phyloP scores from a whole-genome alignment of 495 filamentous ascomycete genomes.

The Neurospora tetrasperma region DNA sequence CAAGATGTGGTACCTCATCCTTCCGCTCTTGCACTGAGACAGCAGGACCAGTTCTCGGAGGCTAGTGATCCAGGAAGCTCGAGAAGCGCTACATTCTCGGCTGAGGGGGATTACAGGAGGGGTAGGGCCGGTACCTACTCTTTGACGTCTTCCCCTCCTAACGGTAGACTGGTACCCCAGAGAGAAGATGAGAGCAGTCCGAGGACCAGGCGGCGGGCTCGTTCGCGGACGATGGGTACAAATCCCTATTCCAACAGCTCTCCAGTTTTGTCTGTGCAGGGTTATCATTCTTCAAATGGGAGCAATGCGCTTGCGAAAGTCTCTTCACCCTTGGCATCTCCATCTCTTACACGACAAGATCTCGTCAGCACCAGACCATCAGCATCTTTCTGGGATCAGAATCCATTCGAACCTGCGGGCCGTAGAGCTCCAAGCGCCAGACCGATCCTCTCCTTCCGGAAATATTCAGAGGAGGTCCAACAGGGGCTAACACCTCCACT shows the following conservation, averaged over 20 bases:
- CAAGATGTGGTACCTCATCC: neutral
- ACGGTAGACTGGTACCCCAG: slow-evolving; percentile 15
- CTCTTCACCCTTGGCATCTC: slow-evolving; percentile 9
- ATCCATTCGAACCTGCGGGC: slow-evolving; percentile 16
- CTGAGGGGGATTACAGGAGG: slow-evolving; percentile 11
- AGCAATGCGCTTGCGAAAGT: slow-evolving; percentile 14
- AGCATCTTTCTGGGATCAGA: slow-evolving; percentile 20
- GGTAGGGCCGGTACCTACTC: slow-evolving; percentile 21
- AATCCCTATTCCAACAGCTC: slow-evolving; percentile 10
- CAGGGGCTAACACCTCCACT: slow-evolving; percentile 23
- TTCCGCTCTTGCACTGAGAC: neutral
- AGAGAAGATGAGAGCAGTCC: slow-evolving; percentile 8
- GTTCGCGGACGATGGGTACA: slow-evolving; percentile 14
- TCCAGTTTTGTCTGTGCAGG: neutral
- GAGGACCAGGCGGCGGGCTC: slow-evolving; percentile 10
- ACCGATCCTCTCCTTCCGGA: slow-evolving; percentile 22
- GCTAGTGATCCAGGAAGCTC: slow-evolving; percentile 15
- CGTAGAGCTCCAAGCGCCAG: slow-evolving; percentile 9
- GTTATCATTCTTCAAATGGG: slow-evolving; percentile 4
- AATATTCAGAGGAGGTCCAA: slow-evolving; percentile 26
- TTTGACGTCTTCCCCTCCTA: slow-evolving; percentile 19
- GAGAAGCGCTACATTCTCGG: slow-evolving; percentile 28
- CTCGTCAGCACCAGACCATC: slow-evolving; percentile 13
- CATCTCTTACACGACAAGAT: slow-evolving; percentile 11
- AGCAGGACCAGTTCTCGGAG: slow-evolving; percentile 9